phyloP scores from a whole-genome alignment of 192 early-diverging fungal genomes.

The Radiomyces spectabilis region DNA sequence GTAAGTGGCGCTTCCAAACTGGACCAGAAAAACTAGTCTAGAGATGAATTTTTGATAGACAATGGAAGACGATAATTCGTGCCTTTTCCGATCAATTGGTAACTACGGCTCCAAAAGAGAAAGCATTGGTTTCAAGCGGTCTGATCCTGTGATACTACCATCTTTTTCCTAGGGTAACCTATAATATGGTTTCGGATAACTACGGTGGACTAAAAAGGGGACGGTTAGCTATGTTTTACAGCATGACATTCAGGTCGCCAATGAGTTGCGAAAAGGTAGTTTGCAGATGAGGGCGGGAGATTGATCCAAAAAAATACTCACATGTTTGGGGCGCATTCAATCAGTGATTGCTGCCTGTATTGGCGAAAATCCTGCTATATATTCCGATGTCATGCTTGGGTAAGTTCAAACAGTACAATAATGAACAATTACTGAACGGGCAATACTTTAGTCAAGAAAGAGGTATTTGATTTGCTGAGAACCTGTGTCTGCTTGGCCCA shows the following conservation, averaged over 20 bases:
- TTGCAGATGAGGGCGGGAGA: not conserved
- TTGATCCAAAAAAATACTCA: not conserved
- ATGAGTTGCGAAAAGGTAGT: not conserved
- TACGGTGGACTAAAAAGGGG: too few species aligned
- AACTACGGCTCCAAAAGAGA: not conserved
- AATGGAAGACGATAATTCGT: constrained; percentile 66
- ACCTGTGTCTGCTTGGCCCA: not conserved
- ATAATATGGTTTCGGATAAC: too few species aligned
- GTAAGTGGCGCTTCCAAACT: too few species aligned
- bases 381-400: constrained; percentile 60
- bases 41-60: too few species aligned
- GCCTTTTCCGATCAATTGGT: constrained; percentile 62
- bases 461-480: not conserved
- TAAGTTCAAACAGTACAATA: constrained; percentile 2
- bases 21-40: too few species aligned
- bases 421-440: not conserved
- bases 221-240: not conserved
- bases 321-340: constrained; percentile 1
- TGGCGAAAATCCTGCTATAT: constrained; percentile 39
- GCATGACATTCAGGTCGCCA: not conserved
- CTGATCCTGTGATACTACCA: not conserved
- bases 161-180: not conserved
- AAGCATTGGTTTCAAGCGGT: too few species aligned
- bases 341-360: constrained; percentile 46
- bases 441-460: constrained; percentile 3